phyloP scores from a whole-genome alignment of 805 yeast genomes.

The Yarrowia sp. region DNA sequence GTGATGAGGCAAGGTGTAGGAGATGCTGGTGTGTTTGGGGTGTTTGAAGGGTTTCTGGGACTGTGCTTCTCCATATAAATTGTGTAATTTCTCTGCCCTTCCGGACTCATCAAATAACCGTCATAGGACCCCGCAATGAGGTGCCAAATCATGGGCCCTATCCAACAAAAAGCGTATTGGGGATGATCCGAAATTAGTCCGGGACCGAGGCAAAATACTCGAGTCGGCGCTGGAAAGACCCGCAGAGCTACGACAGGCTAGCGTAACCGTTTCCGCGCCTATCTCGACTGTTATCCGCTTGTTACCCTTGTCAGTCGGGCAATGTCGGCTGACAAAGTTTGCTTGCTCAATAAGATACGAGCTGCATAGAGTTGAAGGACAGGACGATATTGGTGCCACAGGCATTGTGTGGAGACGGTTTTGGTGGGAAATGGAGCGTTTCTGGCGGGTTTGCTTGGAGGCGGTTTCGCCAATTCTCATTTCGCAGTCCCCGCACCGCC shows the following conservation, averaged over 20 bases:
- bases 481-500: neutral
- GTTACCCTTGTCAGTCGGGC: conserved; percentile 12
- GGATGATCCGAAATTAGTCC: conserved; percentile 23
- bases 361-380: conserved; percentile 16
- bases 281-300: too few species aligned
- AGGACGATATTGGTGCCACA: neutral
- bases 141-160: neutral
- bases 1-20: neutral
- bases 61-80: too few species aligned
- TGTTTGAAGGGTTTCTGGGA: too few species aligned
- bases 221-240: too few species aligned
- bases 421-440: too few species aligned
- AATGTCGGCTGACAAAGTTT: conserved; percentile 14
- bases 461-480: too few species aligned
- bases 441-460: too few species aligned
- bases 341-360: conserved; percentile 20
- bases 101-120: too few species aligned
- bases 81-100: too few species aligned
- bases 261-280: too few species aligned
- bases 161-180: conserved; percentile 4
- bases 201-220: neutral
- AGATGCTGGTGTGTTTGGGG: too few species aligned
- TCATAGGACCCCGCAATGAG: neutral
- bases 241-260: too few species aligned
- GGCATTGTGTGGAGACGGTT: neutral